Base-by-base conservation (phyloP, 2,329 filamentous ascomycete species). In the Ascochyta koolunga region DNA sequence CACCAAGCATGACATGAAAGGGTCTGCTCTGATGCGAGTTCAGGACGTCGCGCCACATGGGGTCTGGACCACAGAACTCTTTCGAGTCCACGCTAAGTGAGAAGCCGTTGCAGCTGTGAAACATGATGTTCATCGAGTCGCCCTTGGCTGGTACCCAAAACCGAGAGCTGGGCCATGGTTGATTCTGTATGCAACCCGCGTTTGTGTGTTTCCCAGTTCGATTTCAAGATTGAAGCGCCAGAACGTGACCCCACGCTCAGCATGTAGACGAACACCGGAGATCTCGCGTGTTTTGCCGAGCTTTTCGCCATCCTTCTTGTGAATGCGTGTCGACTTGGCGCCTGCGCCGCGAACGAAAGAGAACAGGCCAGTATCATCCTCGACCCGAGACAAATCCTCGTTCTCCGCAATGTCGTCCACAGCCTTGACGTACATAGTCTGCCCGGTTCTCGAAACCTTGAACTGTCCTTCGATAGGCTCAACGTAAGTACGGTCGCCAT, bases 1-100 rank as follows among this genome's bases (percentile, higher is more conserved):
- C 96, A 31, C 95, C 96, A 62, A 99, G 84, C 95, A 99, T 99
- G 49, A 96, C 92, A 74, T 99, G 96, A 78, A 98, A 99, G 2
- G 95, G 95, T 46, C 87, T 86, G 36, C 88, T 90, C 74, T 96
- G 93, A 70, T 99, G 95, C 81, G 77, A 90, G 72, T 97, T 97
- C 58, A 98, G 80, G 5, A 98, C 91, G 72, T 99, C 95, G 50
- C 93, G 88, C 95, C 96, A 99, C 76, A 99, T 83, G 1, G 95
- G 95, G 76, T 99, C 95, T 0, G 96, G 95, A 0, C 95, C 95
- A 68, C 89, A 95, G 71, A 97, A 89, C 39, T 87, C 82, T 69
- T 96, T 83, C 0, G 91, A 79, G 58, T 96, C 87, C 21, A 90
- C 89, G 51, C 85, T 89, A 45, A 89, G 74, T 65, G 91, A 93